phyloP scores from a whole-genome alignment of 768 basidiomycete species.

The Termitomyces sp. region DNA sequence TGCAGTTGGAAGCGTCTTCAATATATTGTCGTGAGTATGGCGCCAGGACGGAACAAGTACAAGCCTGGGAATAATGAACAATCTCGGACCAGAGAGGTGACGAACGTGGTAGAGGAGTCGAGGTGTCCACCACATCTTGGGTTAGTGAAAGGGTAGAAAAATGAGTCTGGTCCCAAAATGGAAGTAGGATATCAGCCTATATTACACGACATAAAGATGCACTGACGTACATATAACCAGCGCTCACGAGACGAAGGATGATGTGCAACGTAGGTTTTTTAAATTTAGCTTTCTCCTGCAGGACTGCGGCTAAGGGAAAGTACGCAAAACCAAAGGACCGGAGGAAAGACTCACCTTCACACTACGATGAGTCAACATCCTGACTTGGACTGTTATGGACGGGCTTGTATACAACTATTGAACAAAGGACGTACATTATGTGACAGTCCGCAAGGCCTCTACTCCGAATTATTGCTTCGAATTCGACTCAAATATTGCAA shows the following conservation, averaged over 20 bases:
- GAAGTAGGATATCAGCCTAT: background rate
- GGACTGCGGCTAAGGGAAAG: background rate
- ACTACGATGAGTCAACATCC: background rate
- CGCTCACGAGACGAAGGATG: background rate
- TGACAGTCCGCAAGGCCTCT: background rate
- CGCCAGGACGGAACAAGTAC: background rate
- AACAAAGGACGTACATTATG: background rate
- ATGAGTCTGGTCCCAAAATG: background rate
- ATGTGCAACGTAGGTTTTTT: background rate
- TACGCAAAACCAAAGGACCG: background rate
- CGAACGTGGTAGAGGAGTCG: background rate
- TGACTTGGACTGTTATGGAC: background rate
- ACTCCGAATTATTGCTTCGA: background rate
- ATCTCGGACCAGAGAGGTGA: background rate
- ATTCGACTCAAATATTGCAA: slow-evolving; percentile 23
- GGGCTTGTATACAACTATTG: background rate
- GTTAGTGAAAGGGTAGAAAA: background rate
- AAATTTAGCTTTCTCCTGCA: background rate
- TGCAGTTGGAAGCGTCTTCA: background rate
- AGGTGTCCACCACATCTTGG: background rate
- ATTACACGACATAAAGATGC: too few relatives aligned
- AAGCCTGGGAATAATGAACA: background rate
- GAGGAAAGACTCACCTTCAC: background rate
- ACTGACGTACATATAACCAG: background rate
- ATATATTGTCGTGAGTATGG: background rate